Percentiles rank a stretch among this genome's conserved stretches.
phyloP scores from a whole-genome alignment of 768 basidiomycete species.

The Pleurotus giganteus region DNA sequence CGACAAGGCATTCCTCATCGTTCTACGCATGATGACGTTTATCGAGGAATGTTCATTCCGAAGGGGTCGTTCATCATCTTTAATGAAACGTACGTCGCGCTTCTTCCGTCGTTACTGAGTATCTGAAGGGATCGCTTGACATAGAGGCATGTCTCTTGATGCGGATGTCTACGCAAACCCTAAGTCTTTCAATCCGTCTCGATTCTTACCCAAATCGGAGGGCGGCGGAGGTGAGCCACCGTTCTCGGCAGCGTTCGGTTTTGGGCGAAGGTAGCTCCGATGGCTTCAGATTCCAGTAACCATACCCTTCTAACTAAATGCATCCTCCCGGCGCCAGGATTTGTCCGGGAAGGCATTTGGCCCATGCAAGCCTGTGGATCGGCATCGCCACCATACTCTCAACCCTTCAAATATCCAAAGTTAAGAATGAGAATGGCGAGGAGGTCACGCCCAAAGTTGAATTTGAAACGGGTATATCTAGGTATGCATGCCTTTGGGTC shows the following conservation, averaged over 20 bases:
- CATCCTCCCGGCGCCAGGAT: slow-evolving; percentile 21
- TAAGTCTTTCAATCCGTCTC: neutral
- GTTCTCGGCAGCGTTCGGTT: neutral
- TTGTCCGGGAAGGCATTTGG: slow-evolving; percentile 47
- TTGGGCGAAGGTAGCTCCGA: slow-evolving; percentile 4
- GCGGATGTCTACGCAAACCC: neutral
- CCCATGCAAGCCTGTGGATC: slow-evolving; percentile 47
- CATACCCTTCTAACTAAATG: neutral
- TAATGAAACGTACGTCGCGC: slow-evolving; percentile 27
- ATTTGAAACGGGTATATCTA: slow-evolving; percentile 41
- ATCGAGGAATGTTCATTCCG: slow-evolving; percentile 32
- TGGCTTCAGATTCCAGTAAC: neutral
- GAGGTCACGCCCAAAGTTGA: slow-evolving; percentile 35
- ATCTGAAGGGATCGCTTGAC: neutral
- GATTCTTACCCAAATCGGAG: slow-evolving; percentile 1
- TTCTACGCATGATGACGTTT: slow-evolving; percentile 28
- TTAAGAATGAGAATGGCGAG: slow-evolving; percentile 31
- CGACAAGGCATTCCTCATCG: slow-evolving; percentile 28
- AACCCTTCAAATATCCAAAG: slow-evolving; percentile 41
- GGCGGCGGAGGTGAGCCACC: slow-evolving; percentile 2
- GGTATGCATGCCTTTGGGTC: slow-evolving; percentile 25
- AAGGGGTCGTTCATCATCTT: slow-evolving; percentile 31
- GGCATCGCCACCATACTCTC: slow-evolving; percentile 45
- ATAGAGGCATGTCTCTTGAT: slow-evolving; percentile 8
- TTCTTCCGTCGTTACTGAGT: neutral